phyloP scores from a whole-genome alignment of 2,329 filamentous ascomycete genomes.

The Aspergillus quadricinctus region DNA sequence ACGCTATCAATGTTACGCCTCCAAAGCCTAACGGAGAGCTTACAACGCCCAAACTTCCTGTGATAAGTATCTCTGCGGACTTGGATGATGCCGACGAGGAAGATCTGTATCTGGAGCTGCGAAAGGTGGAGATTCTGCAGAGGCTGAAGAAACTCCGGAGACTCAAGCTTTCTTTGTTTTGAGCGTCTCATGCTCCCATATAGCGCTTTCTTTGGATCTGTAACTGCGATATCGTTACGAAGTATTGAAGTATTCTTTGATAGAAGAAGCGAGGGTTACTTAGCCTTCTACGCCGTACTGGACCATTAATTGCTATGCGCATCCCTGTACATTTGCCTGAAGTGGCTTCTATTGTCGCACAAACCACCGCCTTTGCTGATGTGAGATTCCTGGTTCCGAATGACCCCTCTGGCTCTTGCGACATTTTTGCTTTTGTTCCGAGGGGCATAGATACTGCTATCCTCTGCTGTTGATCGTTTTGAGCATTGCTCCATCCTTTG shows the following conservation, averaged over 20 bases:
- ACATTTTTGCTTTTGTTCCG: not conserved
- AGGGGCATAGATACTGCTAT: not conserved
- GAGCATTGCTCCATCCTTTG: no score
- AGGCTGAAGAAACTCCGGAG: constrained; percentile 29
- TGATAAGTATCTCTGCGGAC: constrained; percentile 22
- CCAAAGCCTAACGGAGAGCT: constrained; percentile 14
- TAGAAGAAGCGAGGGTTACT: not conserved
- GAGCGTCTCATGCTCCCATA: not conserved
- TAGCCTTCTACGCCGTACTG: no score
- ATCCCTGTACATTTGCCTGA: not conserved
- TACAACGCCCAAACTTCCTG: constrained; percentile 11
- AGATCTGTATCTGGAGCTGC: constrained; percentile 31
- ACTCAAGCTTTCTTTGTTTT: constrained; percentile 15
- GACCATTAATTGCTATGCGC: not conserved
- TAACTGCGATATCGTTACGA: not conserved
- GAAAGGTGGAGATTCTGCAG: constrained; percentile 33
- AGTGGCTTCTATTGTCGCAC: not conserved
- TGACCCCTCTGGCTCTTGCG: not conserved
- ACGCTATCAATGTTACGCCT: constrained; percentile 8
- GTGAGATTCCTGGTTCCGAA: not conserved
- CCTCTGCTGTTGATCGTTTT: not conserved
- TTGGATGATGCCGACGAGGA: constrained; percentile 34
- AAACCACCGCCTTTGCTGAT: not conserved
- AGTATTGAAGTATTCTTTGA: not conserved
- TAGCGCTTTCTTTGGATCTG: not conserved